Percentiles rank a stretch among this genome's conserved stretches.
phyloP scores from a whole-genome alignment of 352 stramenopile genomes.

The Globisporangium rhizosaccharum region DNA sequence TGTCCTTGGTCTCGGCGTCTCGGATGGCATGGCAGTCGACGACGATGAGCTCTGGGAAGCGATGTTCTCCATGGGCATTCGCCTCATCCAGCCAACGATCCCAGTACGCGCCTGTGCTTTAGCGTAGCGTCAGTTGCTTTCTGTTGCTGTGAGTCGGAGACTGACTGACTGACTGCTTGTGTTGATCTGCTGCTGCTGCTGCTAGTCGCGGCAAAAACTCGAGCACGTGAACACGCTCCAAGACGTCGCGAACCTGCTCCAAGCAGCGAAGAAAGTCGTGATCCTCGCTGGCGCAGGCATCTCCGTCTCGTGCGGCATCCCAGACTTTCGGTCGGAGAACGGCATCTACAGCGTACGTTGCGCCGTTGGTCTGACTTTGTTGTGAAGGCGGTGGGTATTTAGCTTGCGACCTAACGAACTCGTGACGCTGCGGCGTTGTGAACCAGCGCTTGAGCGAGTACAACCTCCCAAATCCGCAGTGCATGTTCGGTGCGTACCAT shows the following conservation, averaged over 20 bases:
- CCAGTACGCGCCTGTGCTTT: conserved; percentile 23
- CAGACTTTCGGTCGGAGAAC: conserved; percentile 96
- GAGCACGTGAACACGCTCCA: conserved; percentile 59
- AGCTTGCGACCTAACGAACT: no score
- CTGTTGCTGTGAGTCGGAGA: no score
- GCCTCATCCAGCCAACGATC: conserved; percentile 62
- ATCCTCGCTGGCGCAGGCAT: conserved; percentile 94
- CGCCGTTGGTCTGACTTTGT: not conserved
- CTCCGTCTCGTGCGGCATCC: conserved; percentile 96
- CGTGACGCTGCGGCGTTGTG: not conserved
- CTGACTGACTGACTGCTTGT: no score
- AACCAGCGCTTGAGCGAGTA: conserved; percentile 68
- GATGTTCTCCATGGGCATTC: conserved; percentile 83
- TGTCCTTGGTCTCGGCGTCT: conserved; percentile 67
- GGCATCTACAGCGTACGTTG: conserved; percentile 86
- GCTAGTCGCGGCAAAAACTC: conserved; percentile 41
- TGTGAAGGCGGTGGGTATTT: not conserved
- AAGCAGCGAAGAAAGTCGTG: conserved; percentile 84
- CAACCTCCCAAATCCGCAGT: conserved; percentile 80
- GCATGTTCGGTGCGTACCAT: conserved; percentile 68
- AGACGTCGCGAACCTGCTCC: conserved; percentile 70
- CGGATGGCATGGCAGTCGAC: conserved; percentile 68
- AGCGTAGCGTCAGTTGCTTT: not conserved
- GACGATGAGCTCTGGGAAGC: conserved; percentile 83
- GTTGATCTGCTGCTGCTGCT: not conserved